A percentile compares a stretch with the other conserved stretches of the same genome.
Conservation (phyloP, 1,284 basidiomycete species). For the Leccinum pallidistipes region DNA sequence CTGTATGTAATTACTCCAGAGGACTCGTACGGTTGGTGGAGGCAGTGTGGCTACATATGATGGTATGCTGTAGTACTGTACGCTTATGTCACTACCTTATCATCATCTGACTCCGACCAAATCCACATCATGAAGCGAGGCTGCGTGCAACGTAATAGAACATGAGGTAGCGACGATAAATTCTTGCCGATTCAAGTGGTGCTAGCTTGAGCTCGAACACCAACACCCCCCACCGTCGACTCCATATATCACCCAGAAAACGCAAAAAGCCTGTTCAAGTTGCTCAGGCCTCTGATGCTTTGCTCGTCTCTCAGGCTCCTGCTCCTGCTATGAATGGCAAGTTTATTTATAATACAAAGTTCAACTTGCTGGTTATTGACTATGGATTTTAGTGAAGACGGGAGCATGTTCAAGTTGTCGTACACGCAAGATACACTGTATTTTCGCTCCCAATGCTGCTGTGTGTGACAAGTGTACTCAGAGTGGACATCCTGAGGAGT, state of each 20-base stretch:
- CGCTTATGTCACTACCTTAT: not conserved
- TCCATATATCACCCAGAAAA: not conserved
- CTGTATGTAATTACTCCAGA: not conserved
- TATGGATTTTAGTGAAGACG: not conserved
- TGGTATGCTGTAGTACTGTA: not conserved
- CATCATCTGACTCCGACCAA: too few species aligned
- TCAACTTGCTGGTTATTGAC: not conserved
- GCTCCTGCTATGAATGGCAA: not conserved
- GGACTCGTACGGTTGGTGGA: not conserved
- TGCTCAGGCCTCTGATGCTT: too few species aligned
- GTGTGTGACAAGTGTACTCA: not conserved
- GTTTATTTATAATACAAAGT: not conserved
- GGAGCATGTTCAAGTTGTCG: not conserved
- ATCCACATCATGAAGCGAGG: too few species aligned
- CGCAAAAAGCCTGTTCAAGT: not conserved
- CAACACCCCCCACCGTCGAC: too few species aligned
- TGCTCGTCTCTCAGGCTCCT: too few species aligned
- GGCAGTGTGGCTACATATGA: not conserved
- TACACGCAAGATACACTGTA: not conserved
- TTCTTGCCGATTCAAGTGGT: not conserved
- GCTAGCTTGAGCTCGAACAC: not conserved
- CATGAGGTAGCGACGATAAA: too few species aligned
- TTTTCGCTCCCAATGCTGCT: not conserved
- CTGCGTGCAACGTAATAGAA: too few species aligned
- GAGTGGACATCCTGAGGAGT: not conserved